Evolutionary conservation across 139 green algal species (phyloP), one percentile per base, ranked within the genome.

Genomic region (Chlorella vulgaris): DNA sequence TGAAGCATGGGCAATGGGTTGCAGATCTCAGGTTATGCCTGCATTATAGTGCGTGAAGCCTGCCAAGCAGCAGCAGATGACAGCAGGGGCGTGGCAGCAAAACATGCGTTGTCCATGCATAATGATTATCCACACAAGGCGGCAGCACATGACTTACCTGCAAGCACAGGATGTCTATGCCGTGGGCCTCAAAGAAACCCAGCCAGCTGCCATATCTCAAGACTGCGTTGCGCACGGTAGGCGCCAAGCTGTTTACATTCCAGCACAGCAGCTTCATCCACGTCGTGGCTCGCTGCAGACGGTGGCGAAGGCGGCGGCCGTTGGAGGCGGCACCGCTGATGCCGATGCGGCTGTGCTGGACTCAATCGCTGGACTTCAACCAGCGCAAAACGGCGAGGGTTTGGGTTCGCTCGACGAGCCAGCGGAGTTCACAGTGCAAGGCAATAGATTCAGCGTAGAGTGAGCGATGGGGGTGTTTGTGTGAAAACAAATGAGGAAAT

Each of bases 221-320:
- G 36, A 88, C 86, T 7, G 91, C 83, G 65, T 94, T 91, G 13
- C 80, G 74, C 0, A 90, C 86, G 2, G 88, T 93, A 0, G 87
- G 88, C 0, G 91, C 87, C 87, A 93, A 47, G 2, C 83, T 69
- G 47, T 93, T 93, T 40, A 93, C 88, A 50, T 93, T 93, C 90
- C 90, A 93, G 26, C 62, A 78, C n/a, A 93, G 76, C 3, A 93
- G 65, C 13, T 68, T 82, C 75, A 93, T 83, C n/a, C n/a, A n/a
- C n/a, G n/a, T n/a, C n/a, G n/a, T n/a, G n/a, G n/a, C n/a, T n/a
- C n/a, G n/a, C n/a, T n/a, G n/a, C n/a, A n/a, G n/a, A n/a, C n/a
- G n/a, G n/a, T n/a, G n/a, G n/a, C n/a, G n/a, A n/a, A n/a, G n/a
- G n/a, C n/a, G n/a, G n/a, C n/a, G n/a, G n/a, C n/a, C n/a, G n/a